Evolutionary conservation across 306 rosid species (phyloP).

Genomic region (Cicer pinnatifidum): DNA sequence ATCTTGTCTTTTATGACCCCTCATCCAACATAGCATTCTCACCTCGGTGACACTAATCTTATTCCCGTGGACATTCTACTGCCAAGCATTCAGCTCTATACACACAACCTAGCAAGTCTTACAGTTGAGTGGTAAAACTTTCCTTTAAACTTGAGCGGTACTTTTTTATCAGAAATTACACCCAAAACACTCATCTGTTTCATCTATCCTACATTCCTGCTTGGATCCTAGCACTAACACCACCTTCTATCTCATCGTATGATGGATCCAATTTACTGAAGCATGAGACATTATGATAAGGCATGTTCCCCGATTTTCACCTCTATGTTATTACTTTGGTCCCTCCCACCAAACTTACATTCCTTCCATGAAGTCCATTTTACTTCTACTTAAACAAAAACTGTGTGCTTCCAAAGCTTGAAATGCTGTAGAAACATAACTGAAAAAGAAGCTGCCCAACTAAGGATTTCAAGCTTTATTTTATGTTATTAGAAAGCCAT

Average conservation of each 20-base stretch:
- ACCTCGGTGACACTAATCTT: not conserved
- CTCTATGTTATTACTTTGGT: not conserved
- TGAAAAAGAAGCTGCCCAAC: slow-evolving; percentile 3
- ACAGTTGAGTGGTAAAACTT: not conserved
- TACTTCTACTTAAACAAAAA: not conserved
- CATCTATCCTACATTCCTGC: not conserved
- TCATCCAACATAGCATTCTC: not conserved
- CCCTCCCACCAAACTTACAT: not conserved
- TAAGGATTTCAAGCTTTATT: slow-evolving; percentile 29
- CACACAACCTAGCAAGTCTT: not conserved
- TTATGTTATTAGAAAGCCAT: not conserved
- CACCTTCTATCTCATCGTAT: not conserved
- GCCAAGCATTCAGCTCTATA: not conserved
- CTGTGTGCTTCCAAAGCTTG: not conserved
- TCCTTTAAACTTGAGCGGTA: not conserved
- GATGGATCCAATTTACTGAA: not conserved
- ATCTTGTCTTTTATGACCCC: not conserved
- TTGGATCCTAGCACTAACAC: not conserved
- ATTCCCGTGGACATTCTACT: not conserved
- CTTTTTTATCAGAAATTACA: slow-evolving; percentile 3
- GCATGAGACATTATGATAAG: not conserved
- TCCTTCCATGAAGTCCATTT: slow-evolving; percentile 4
- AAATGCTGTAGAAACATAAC: slow-evolving; percentile 30
- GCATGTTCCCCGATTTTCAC: not conserved
- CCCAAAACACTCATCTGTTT: not conserved